Evolutionary conservation across 208 protist genomes (phyloP).

Genomic region (Balamuthia mandrillaris): DNA sequence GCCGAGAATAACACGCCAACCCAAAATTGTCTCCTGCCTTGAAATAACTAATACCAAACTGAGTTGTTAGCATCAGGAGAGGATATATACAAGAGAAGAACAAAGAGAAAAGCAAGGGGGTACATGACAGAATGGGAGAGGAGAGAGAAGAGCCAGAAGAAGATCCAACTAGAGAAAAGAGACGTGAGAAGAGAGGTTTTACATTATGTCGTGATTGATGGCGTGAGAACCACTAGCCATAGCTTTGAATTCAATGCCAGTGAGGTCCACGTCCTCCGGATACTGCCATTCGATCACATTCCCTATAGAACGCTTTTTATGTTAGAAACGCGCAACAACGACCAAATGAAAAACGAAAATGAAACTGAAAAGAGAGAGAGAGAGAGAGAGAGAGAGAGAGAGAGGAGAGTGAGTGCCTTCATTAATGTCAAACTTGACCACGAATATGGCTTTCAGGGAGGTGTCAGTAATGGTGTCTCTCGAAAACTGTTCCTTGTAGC

Average conservation of each 20-base stretch:
- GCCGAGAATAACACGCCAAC: not conserved
- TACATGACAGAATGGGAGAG: not conserved
- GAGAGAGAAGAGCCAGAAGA: not conserved
- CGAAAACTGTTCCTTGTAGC: not conserved
- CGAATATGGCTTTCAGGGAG: not conserved
- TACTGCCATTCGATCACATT: conserved; percentile 20
- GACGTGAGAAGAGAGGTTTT: not conserved
- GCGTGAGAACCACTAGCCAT: conserved; percentile 15
- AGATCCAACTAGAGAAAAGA: not conserved
- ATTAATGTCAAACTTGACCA: not conserved
- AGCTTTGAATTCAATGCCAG: conserved; percentile 34
- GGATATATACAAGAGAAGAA: not conserved
- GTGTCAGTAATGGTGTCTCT: not conserved
- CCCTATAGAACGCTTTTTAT: too few relatives aligned
- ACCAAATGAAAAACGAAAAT: not conserved
- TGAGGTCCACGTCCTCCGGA: conserved; percentile 6
- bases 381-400: not conserved
- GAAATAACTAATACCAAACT: not conserved
- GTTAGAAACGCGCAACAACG: too few relatives aligned
- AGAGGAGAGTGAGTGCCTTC: not conserved
- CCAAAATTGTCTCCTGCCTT: not conserved
- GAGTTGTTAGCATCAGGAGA: not conserved
- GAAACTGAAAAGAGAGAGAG: not conserved
- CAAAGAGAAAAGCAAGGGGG: not conserved
- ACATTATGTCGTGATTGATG: not conserved